Evolutionary conservation across 257 asterid genomes (phyloP), one percentile per base, ranked within the genome.

Genomic region (Eustoma russellianum): DNA sequence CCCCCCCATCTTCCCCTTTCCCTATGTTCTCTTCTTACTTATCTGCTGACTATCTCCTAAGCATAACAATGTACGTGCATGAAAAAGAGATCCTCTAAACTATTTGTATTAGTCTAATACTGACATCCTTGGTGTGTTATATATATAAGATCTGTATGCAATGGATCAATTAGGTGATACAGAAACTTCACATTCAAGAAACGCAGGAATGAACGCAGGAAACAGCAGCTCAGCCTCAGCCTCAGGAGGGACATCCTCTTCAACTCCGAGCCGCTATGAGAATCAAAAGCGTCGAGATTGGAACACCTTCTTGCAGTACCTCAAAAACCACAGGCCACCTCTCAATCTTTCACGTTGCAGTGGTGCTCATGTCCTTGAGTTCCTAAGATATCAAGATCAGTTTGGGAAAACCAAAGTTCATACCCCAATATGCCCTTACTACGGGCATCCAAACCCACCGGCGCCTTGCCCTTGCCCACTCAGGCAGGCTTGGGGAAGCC

Each of bases 391-490:
- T 71, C 85, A 85, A n/a, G 97, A 88, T 50, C 97, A 88, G 70
- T 88, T 88, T 64, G 97, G 97, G 0, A 88, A 88, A 45, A 88
- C 97, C 17, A 88, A 85, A 52, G 93, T 88, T 46, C 97, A 83
- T 72, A 67, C 83, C 19, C 86, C 83, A 0, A 69, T 83, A 61
- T 89, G 97, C 74, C 97, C 95, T 0, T 86, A 83, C 66, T 89
- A 80, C 71, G 97, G 97, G 0, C 93, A 83, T 68, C 97, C 97
- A 0, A 83, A 74, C 66, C 95, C 97, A 0, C 95, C 97, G 0
- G 94, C 90, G 0, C 97, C 97, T 6, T 89, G 97, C 73, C 97
- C 97, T 47, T 88, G 97, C 77, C 95, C 95, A 3, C 89, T 88
- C 43, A 82, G 88, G 9, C 95, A 88, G 72, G 97, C 97, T 1